phyloP scores from a whole-genome alignment of 176 grass and related monocot species.

The Pontederia paniculata region DNA sequence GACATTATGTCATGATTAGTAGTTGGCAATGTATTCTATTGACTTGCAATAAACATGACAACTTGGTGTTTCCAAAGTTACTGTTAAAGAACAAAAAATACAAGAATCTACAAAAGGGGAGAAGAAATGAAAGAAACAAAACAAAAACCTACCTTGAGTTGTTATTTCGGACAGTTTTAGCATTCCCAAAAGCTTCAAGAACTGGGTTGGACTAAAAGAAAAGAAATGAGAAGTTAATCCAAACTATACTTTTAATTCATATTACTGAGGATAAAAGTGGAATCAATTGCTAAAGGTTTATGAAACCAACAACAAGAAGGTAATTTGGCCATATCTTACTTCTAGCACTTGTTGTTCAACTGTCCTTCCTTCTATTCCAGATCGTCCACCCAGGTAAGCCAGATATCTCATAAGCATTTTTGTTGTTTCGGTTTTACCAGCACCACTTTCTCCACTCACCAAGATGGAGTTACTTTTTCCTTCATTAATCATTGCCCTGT shows the following conservation, averaged over 20 bases:
- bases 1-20: too few species aligned
- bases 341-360: slow-evolving; percentile 21
- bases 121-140: slow-evolving; percentile 19
- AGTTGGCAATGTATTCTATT: too few species aligned
- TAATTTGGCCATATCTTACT: not conserved
- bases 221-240: slow-evolving; percentile 17
- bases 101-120: not conserved
- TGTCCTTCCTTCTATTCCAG: slow-evolving; percentile 19
- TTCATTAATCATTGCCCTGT: slow-evolving; percentile 22
- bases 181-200: slow-evolving; percentile 99
- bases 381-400: slow-evolving; percentile 16
- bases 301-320: not conserved
- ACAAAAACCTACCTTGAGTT: slow-evolving; percentile 64
- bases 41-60: too few species aligned
- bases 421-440: slow-evolving; percentile 21
- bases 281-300: slow-evolving; percentile 11
- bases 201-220: slow-evolving; percentile 85
- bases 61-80: not conserved
- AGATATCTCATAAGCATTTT: slow-evolving; percentile 24
- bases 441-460: slow-evolving; percentile 22
- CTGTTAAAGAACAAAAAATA: not conserved
- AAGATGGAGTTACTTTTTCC: slow-evolving; percentile 22
- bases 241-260: slow-evolving; percentile 13
- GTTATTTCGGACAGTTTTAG: slow-evolving; percentile 96
- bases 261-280: not conserved